phyloP scores from a whole-genome alignment of 805 yeast species.

The Saccharomycopsis sp. region DNA sequence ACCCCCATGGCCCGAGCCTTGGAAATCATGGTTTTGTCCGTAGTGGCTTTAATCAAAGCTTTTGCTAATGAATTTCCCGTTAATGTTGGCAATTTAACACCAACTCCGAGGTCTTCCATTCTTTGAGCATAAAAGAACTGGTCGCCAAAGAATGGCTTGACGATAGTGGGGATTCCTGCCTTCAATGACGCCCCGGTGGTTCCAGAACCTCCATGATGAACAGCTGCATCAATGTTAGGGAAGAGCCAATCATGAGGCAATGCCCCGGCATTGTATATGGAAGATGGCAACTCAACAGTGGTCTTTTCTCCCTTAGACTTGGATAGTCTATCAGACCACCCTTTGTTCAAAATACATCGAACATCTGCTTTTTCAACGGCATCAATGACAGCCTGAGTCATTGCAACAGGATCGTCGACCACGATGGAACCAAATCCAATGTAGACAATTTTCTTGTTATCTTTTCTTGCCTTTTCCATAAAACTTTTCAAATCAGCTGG shows the following conservation, averaged over 20 bases:
- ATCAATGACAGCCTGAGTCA: constrained; percentile 70
- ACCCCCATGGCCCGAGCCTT: constrained; percentile 62
- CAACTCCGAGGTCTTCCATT: constrained; percentile 84
- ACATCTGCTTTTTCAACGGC: constrained; percentile 78
- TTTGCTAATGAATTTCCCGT: constrained; percentile 53
- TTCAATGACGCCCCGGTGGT: constrained; percentile 88
- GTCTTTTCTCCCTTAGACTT: constrained; percentile 33
- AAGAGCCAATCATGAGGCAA: constrained; percentile 94
- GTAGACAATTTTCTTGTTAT: constrained; percentile 67
- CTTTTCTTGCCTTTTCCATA: constrained; percentile 51
- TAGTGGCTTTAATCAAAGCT: constrained; percentile 62
- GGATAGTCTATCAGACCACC: constrained; percentile 62
- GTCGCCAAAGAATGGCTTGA: constrained; percentile 94
- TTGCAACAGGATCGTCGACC: constrained; percentile 68
- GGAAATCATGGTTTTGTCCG: constrained; percentile 53
- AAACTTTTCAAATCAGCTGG: constrained; percentile 51
- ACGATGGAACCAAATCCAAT: constrained; percentile 95
- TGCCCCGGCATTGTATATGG: constrained; percentile 60
- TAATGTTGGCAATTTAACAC: constrained; percentile 60
- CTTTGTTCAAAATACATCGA: constrained; percentile 79
- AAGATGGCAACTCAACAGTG: constrained; percentile 46
- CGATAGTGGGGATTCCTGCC: constrained; percentile 79
- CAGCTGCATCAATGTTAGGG: constrained; percentile 83
- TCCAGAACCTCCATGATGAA: constrained; percentile 96
- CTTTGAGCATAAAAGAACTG: constrained; percentile 85